Base-by-base conservation (phyloP, 179 eudicot species). In the Beta macrorhiza region DNA sequence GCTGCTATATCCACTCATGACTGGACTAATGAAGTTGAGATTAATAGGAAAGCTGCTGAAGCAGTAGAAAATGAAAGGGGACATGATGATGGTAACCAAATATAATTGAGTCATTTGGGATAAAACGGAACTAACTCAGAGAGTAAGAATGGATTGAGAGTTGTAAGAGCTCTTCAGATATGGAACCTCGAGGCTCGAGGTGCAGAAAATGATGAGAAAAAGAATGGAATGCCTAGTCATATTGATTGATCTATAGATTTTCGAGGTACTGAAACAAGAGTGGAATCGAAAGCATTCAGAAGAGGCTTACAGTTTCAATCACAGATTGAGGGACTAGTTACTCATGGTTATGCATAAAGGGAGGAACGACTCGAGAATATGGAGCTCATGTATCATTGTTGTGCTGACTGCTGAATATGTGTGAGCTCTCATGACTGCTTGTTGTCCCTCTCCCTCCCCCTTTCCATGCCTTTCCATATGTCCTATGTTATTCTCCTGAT, bases 351-450 rank as follows among this genome's bases (percentile, higher is more conserved):
- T 25, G 8, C 82, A 22, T 83, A 76, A 75, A 68, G 76, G 76
- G 82, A 83, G 25, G 84, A 70, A 32, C 83, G 73, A n/a, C n/a
- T n/a, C 11, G 52, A 70, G 68, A 78, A 72, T 57, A 42, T 72
- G 25, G 86, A 80, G 29, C 73, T 25, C 84, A 86, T 86, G 88
- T 86, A 83, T n/a, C n/a, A n/a, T n/a, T n/a, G n/a, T n/a, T n/a
- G n/a, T n/a, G n/a, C n/a, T n/a, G n/a, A n/a, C n/a, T 51, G 69
- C 72, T 64, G 42, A 52, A 37, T 42, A 20, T 67, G 45, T 13
- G 44, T 58, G 25, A 51, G 55, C n/a, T 74, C 8, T 20, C 29
- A n/a, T 74, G 64, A 29, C 63, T 74, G 25, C n/a, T n/a, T n/a
- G n/a, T n/a, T n/a, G n/a, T 57, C 45, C 12, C 70, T 61, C 72